These are phyloP conservation scores for Delphinella strobiligena DNA, from an alignment of 2,329 filamentous ascomycete species.

Conservation along the genomic window DNA sequence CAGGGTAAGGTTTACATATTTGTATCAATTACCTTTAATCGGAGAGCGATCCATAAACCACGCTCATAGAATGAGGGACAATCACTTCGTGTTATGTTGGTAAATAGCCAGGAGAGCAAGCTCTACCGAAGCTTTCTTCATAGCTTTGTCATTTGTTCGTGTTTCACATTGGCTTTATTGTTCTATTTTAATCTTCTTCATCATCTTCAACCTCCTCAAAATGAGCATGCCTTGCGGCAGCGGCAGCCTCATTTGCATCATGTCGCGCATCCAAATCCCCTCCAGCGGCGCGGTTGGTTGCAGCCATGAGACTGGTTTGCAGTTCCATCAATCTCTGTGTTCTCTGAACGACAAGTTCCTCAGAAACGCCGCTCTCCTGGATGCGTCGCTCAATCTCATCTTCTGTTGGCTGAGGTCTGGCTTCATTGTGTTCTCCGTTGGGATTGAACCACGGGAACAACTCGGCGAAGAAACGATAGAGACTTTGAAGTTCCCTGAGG, in stretches of 20 bases:
- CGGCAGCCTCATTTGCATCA: neutral
- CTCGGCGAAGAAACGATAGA: constrained; percentile 17
- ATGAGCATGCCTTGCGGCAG: neutral
- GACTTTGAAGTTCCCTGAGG: constrained; percentile 16
- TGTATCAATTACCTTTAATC: no score
- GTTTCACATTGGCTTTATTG: no score
- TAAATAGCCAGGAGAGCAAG: no score
- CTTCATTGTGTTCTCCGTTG: constrained; percentile 6
- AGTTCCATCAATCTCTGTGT: constrained; percentile 17
- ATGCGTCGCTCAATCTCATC: constrained; percentile 18
- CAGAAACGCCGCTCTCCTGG: constrained; percentile 14
- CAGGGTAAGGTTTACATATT: no score
- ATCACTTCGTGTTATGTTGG: no score
- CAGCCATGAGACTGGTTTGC: constrained; percentile 14
- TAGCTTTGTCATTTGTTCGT: no score
- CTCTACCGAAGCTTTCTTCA: no score
- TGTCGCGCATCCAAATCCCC: neutral
- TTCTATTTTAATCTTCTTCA: no score
- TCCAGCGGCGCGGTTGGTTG: no score
- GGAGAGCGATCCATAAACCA: no score
- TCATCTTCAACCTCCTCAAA: neutral
- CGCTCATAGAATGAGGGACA: no score
- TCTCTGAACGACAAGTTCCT: constrained; percentile 15
- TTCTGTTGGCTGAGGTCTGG: constrained; percentile 11
- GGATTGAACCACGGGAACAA: constrained; percentile 19